Percentiles rank a stretch among this genome's conserved stretches.
Conservation (phyloP, 2,329 filamentous ascomycete genomes). For the Exophiala sp. region DNA sequence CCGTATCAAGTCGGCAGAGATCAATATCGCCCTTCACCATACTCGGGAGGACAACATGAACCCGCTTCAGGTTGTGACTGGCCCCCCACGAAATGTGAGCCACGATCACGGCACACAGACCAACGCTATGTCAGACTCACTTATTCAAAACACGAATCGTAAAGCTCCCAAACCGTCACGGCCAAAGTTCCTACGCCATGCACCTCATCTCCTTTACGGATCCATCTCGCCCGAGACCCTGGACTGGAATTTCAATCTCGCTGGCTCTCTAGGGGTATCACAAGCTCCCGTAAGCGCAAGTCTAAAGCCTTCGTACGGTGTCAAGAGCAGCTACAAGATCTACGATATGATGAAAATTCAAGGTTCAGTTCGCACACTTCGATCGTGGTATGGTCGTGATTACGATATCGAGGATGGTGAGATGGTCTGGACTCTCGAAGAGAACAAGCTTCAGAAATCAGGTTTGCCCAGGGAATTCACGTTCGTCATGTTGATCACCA, state of each 20-base stretch:
- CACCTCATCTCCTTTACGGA: constrained; percentile 49
- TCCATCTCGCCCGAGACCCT: constrained; percentile 47
- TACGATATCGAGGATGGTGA: constrained; percentile 44
- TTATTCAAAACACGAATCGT: not conserved
- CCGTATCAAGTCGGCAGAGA: constrained; percentile 48
- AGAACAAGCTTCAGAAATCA: constrained; percentile 47
- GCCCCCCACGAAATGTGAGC: not conserved
- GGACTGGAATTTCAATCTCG: constrained; percentile 48
- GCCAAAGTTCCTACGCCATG: constrained; percentile 48
- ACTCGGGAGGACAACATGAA: constrained; percentile 14
- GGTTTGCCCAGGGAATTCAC: constrained; percentile 52
- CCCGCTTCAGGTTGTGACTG: constrained; percentile 1
- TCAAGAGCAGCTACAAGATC: constrained; percentile 42
- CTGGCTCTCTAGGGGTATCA: constrained; percentile 46
- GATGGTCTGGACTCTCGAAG: constrained; percentile 50
- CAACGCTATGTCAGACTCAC: not conserved
- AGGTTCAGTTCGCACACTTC: constrained; percentile 43
- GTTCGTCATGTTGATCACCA: constrained; percentile 49
- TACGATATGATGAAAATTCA: constrained; percentile 52
- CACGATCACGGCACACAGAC: constrained; percentile 17
- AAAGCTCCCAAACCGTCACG: constrained; percentile 23
- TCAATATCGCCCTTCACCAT: constrained; percentile 39
- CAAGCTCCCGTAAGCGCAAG: constrained; percentile 43
- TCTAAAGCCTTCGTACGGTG: constrained; percentile 40
- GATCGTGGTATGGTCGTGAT: constrained; percentile 33